Evolutionary conservation across 495 filamentous ascomycete genomes (phyloP), one percentile per base, ranked within the genome.

Genomic region (Neurospora sp.): DNA sequence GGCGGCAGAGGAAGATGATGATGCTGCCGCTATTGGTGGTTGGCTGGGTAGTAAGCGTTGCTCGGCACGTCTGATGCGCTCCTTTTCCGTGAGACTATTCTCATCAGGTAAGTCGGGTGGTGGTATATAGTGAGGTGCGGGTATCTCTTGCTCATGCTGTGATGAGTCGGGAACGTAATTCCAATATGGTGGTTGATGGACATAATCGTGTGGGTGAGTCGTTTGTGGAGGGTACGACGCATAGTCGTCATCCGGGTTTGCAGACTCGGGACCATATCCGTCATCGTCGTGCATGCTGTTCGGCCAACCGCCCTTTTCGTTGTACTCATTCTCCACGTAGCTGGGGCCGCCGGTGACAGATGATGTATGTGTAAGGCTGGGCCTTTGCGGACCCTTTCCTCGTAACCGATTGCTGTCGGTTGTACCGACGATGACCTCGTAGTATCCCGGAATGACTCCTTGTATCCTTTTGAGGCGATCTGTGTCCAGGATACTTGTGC

Each of bases 371-470:
- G 77, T 78, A 35, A 80, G 76, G 27, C 76, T 71, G 9, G 78
- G 77, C 20, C 78, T 83, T 70, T 77, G 78, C 37, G 78, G 79
- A 39, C 81, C 79, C 80, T 90, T 89, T 62, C 85, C 84, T 76
- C 88, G 84, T 46, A 86, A 79, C 71, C 92, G 87, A 46, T 86
- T 87, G 73, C 89, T 95, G 80, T 99, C 96, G 71, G 86, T 86
- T 5, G 94, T 97, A 1, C 95, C 95, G n/a, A 98, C 89, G 10
- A 96, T 84, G 41, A 97, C 88, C 77, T 97, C 94, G 76, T 95
- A 94, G 2, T 89, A 84, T 35, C 92, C 91, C 8, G 91, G 90
- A 4, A 98, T 90, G 7, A 98, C 92, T 12, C 92, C 93, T 77
- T 97, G 97, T 75, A 96, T 91, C 44, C 95, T 89, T 66, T 92